phyloP scores from a whole-genome alignment of 2,329 filamentous ascomycete genomes.

The Fusarium vanettenii region DNA sequence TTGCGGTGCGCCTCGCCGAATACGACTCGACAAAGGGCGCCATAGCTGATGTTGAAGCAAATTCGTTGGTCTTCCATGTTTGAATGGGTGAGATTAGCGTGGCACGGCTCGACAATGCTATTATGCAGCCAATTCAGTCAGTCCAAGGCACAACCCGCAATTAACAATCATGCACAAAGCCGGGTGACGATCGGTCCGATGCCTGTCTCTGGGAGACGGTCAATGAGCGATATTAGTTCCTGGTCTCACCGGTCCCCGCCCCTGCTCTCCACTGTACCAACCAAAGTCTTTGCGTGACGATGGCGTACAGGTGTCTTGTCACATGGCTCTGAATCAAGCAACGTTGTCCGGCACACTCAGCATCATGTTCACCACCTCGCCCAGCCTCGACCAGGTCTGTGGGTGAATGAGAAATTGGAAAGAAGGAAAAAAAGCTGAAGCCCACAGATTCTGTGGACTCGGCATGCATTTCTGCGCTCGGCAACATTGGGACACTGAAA shows the following conservation, averaged over 20 bases:
- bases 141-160: conserved; percentile 9
- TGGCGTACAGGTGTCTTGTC: conserved; percentile 37
- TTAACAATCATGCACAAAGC: conserved; percentile 17
- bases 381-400: conserved; percentile 32
- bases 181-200: conserved; percentile 37
- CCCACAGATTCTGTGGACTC: conserved; percentile 16
- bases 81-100: conserved; percentile 3
- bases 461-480: conserved; percentile 20
- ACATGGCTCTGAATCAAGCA: conserved; percentile 39
- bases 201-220: conserved; percentile 15
- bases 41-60: conserved; percentile 10
- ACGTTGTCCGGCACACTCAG: conserved; percentile 14
- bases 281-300: conserved; percentile 43
- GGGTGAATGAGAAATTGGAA: conserved; percentile 8
- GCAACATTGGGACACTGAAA: conserved; percentile 14
- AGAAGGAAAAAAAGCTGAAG: neutral
- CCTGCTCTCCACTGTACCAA: conserved; percentile 40
- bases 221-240: conserved; percentile 32
- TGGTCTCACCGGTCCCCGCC: conserved; percentile 44
- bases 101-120: conserved; percentile 6
- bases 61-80: conserved; percentile 1
- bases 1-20: conserved; percentile 5
- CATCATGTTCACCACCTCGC: conserved; percentile 19
- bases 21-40: neutral
- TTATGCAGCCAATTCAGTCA: conserved; percentile 18